A percentile compares a stretch with the other conserved stretches of the same genome.
Evolutionary conservation across 306 rosid species (phyloP).

Genomic region (Comarum palustre): DNA sequence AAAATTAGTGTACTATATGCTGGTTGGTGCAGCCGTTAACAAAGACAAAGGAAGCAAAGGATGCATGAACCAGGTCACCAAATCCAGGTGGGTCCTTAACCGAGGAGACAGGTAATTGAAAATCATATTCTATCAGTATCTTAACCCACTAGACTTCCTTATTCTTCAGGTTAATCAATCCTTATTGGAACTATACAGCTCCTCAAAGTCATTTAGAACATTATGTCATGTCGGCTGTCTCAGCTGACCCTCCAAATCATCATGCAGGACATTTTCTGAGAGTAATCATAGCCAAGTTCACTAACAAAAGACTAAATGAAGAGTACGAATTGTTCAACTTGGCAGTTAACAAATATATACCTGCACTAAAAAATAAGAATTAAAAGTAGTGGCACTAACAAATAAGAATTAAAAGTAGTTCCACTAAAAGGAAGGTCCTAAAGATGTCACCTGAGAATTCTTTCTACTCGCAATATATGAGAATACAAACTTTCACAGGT

Average conservation of each 20-base stretch:
- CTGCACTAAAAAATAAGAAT: not conserved
- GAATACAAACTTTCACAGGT: not conserved
- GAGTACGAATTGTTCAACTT: not conserved
- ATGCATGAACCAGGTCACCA: conserved; percentile 44
- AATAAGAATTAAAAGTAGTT: too few relatives aligned
- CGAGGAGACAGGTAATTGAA: not conserved
- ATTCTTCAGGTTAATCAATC: not conserved
- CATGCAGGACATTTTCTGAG: not conserved
- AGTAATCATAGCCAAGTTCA: not conserved
- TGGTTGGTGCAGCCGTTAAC: conserved; percentile 11
- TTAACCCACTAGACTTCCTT: not conserved
- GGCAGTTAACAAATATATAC: conserved; percentile 17
- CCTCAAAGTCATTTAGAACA: not conserved
- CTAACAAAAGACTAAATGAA: not conserved
- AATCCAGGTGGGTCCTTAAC: conserved; percentile 36
- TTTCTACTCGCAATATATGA: not conserved
- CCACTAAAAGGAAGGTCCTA: not conserved
- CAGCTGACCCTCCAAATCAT: conserved; percentile 13
- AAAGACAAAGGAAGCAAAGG: not conserved
- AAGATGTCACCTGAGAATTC: not conserved
- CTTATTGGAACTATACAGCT: conserved; percentile 9
- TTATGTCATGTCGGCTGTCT: conserved; percentile 31
- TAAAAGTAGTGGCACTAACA: conserved; percentile 4
- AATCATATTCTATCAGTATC: not conserved
- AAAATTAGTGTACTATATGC: not conserved